Percentiles rank a stretch among this genome's conserved stretches.
Conservation (phyloP, 495 filamentous ascomycete genomes). For the Penicillium riverlandense region DNA sequence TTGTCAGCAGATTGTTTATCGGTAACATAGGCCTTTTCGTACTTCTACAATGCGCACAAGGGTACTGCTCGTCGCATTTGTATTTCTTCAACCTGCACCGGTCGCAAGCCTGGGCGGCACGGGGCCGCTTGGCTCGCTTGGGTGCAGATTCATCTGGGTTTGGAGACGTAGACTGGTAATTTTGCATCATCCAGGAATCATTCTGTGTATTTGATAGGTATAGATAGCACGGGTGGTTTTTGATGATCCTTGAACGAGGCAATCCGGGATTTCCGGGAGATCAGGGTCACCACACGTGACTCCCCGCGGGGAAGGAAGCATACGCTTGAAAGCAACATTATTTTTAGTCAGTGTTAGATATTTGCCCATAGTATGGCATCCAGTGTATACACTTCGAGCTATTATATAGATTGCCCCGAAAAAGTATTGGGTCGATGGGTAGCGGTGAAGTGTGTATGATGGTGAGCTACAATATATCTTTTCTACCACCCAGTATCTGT, state of each 20-base stretch:
- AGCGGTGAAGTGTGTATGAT: too few relatives aligned
- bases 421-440: too few relatives aligned
- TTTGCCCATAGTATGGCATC: not conserved
- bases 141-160: conserved; percentile 14
- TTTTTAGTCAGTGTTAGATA: not conserved
- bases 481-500: too few relatives aligned
- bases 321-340: too few relatives aligned
- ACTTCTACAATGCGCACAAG: conserved; percentile 36
- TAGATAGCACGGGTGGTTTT: not conserved
- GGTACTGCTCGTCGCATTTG: conserved; percentile 38
- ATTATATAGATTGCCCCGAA: too few relatives aligned
- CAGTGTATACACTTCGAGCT: too few relatives aligned
- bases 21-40: not conserved
- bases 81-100: conserved; percentile 37
- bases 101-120: conserved; percentile 35
- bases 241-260: not conserved
- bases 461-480: too few relatives aligned
- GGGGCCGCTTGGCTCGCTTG: conserved; percentile 29
- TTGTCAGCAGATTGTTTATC: not conserved
- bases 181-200: conserved; percentile 14
- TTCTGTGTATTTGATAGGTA: not conserved
- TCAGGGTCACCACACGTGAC: conserved; percentile 6
- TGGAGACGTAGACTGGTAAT: conserved; percentile 1
- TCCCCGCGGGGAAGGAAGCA: not conserved
- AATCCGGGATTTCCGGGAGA: conserved; percentile 10